Evolutionary conservation across 2,329 filamentous ascomycete genomes (phyloP).

Genomic region (Leptographium wingfieldii): DNA sequence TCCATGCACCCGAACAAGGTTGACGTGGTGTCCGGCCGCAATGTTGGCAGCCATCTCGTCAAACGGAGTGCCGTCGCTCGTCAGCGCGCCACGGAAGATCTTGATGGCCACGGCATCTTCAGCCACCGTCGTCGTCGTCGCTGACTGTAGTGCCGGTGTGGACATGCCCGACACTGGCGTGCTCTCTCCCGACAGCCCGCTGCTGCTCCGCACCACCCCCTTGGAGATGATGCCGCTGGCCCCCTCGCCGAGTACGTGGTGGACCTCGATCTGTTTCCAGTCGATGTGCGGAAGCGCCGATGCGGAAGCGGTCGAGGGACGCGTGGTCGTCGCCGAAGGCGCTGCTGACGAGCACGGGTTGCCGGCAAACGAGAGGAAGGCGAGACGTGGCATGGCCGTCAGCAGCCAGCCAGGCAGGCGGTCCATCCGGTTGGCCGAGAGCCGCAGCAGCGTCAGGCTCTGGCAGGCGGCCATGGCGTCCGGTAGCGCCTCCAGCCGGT

Average conservation of each 20-base stretch:
- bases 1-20: constrained; percentile 32
- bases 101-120: constrained; percentile 30
- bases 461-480: constrained; percentile 29
- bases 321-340: not conserved
- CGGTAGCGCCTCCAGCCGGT: constrained; percentile 26
- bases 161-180: constrained; percentile 3
- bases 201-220: constrained; percentile 16
- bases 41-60: constrained; percentile 37
- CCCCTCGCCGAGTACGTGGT: constrained; percentile 29
- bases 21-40: constrained; percentile 30
- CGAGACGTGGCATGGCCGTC: constrained; percentile 26
- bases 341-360: constrained; percentile 27
- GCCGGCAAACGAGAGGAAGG: constrained; percentile 33
- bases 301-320: constrained; percentile 4
- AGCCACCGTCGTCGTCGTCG: constrained; percentile 6
- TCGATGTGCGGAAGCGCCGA: constrained; percentile 22
- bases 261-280: constrained; percentile 27
- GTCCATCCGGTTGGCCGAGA: constrained; percentile 28
- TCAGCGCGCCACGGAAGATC: constrained; percentile 33
- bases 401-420: constrained; percentile 30
- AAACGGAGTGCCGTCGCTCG: constrained; percentile 32
- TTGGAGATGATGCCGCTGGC: constrained; percentile 34
- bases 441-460: constrained; percentile 29
- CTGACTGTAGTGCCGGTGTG: not conserved
- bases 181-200: not conserved